Evolutionary conservation across 2,329 filamentous ascomycete genomes (phyloP).

Genomic region (Xylariaceae sp.): DNA sequence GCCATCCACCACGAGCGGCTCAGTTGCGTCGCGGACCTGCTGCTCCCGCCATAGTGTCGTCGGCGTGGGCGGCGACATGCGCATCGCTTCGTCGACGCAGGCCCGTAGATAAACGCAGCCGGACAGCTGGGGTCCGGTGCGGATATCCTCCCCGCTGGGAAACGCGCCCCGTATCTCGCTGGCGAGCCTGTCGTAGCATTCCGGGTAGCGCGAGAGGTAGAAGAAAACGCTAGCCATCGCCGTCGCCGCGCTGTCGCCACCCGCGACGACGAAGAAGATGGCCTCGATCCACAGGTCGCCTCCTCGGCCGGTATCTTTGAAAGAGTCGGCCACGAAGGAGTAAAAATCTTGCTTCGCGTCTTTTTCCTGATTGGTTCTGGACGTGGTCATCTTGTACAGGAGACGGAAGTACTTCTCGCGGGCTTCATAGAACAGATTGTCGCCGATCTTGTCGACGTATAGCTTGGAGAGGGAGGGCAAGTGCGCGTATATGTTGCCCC

Average conservation of each 20-base stretch:
- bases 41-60: conserved; percentile 5
- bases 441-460: not conserved
- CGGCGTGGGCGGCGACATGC: conserved; percentile 5
- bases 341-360: conserved; percentile 9
- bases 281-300: conserved; percentile 6
- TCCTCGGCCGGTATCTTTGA: not conserved
- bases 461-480: conserved; percentile 1
- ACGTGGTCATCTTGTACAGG: conserved; percentile 7
- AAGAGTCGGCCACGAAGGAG: conserved; percentile 5
- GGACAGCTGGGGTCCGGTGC: not conserved
- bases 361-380: not conserved
- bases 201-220: conserved; percentile 5
- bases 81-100: conserved; percentile 9
- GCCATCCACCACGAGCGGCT: conserved; percentile 23
- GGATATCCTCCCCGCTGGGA: not conserved
- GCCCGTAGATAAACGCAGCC: conserved; percentile 5
- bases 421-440: not conserved
- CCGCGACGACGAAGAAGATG: conserved; percentile 2
- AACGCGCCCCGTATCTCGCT: conserved; percentile 6
- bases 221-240: conserved; percentile 3
- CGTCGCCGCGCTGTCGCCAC: conserved; percentile 6
- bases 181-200: not conserved
- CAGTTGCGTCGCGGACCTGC: not conserved
- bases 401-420: conserved; percentile 6
- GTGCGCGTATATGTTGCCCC: conserved; percentile 4